Conservation (phyloP, 495 filamentous ascomycete species). For the Aspergillus steynii region DNA sequence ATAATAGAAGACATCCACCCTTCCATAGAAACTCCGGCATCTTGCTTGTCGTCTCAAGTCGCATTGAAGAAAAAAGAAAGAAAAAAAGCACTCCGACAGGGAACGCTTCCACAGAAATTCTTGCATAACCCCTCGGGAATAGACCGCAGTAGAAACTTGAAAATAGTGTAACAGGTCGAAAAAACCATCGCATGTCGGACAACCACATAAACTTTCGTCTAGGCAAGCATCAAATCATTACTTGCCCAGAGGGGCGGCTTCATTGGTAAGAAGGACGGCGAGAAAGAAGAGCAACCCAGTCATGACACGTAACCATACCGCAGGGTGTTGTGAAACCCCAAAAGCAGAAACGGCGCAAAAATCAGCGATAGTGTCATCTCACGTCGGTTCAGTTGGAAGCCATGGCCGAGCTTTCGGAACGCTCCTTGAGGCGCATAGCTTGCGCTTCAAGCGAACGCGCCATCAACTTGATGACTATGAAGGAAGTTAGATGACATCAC, state of each 20-base stretch:
- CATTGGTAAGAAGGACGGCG: background rate
- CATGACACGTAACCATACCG: slow-evolving; percentile 6
- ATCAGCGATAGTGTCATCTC: slow-evolving; percentile 3
- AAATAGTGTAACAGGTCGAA: slow-evolving; percentile 11
- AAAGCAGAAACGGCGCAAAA: background rate
- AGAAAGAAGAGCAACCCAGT: background rate
- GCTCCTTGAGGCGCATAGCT: slow-evolving; percentile 74
- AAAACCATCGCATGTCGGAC: background rate
- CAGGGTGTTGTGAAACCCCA: slow-evolving; percentile 3
- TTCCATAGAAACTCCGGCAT: background rate
- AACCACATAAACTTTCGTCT: slow-evolving; percentile 8
- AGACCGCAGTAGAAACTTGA: slow-evolving; percentile 1
- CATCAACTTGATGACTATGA: slow-evolving; percentile 80
- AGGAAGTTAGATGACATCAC: slow-evolving; percentile 29
- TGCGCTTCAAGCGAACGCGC: slow-evolving; percentile 82
- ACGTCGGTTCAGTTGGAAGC: slow-evolving; percentile 35
- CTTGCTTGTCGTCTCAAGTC: background rate
- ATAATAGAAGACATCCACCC: background rate
- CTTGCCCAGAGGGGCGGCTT: background rate
- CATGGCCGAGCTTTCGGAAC: slow-evolving; percentile 64
- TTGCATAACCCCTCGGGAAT: slow-evolving; percentile 3
- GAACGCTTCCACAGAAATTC: slow-evolving; percentile 4
- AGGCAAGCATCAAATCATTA: slow-evolving; percentile 7
- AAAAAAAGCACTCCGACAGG: background rate
- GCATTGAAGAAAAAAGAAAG: background rate